phyloP scores from a whole-genome alignment of 345 rosid species.

The Jatropha curcas region DNA sequence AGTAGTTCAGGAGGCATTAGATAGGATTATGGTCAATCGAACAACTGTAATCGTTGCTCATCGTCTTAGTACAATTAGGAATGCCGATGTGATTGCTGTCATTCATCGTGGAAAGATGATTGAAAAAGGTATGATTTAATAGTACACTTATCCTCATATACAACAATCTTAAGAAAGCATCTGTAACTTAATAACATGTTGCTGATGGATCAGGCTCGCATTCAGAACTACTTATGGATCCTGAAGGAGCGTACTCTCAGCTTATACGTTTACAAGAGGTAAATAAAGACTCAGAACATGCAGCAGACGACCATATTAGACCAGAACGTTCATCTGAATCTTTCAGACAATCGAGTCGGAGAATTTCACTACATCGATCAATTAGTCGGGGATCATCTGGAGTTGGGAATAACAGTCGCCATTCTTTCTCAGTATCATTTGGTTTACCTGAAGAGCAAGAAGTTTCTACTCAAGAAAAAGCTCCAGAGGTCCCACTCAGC shows the following conservation, averaged over 20 bases:
- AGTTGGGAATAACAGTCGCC: constrained; percentile 54
- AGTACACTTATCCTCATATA: background rate
- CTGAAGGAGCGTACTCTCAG: constrained; percentile 85
- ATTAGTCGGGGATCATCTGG: constrained; percentile 58
- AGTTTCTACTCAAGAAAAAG: constrained; percentile 22
- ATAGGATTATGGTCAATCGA: constrained; percentile 19
- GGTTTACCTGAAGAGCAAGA: constrained; percentile 51
- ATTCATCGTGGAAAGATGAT: constrained; percentile 18
- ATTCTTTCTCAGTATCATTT: constrained; percentile 54
- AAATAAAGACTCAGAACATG: constrained; percentile 41
- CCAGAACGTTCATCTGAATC: constrained; percentile 4
- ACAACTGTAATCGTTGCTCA: constrained; percentile 22
- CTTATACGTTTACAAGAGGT: constrained; percentile 74
- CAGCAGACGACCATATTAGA: constrained; percentile 34
- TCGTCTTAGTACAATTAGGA: constrained; percentile 16
- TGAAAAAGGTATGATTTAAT: constrained; percentile 9
- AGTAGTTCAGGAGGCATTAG: constrained; percentile 16
- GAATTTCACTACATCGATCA: constrained; percentile 44
- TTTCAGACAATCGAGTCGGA: constrained; percentile 38
- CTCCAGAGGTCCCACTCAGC: constrained; percentile 46
- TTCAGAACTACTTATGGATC: constrained; percentile 59
- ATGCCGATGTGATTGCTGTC: constrained; percentile 18
- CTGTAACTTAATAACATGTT: background rate
- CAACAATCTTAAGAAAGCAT: background rate
- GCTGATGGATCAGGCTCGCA: constrained; percentile 40